A percentile compares a stretch with the other conserved stretches of the same genome.
These are phyloP conservation scores for Leccinum pellstonianum DNA, from an alignment of 768 basidiomycete genomes.

Conservation along the genomic window DNA sequence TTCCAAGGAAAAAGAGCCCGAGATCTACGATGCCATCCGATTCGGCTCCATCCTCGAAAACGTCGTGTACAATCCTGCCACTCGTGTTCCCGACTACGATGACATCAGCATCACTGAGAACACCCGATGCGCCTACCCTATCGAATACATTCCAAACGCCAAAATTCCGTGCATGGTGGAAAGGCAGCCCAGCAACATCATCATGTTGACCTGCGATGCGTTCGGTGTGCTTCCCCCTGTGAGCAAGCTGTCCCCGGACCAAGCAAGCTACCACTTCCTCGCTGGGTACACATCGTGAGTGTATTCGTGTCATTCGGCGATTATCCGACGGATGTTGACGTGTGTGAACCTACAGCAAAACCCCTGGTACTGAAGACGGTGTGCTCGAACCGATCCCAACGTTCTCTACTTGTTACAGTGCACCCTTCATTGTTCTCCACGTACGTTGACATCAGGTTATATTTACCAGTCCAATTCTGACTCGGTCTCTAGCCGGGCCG, in stretches of 20 bases:
- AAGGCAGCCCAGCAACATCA: slow-evolving; percentile 89
- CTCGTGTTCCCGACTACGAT: slow-evolving; percentile 90
- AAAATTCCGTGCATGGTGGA: slow-evolving; percentile 88
- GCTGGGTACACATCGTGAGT: slow-evolving; percentile 92
- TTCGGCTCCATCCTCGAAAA: slow-evolving; percentile 99
- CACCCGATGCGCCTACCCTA: slow-evolving; percentile 98
- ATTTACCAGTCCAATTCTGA: slow-evolving; percentile 4
- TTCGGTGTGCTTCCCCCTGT: slow-evolving; percentile 98
- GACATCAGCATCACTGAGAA: slow-evolving; percentile 98
- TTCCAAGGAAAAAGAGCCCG: slow-evolving; percentile 95
- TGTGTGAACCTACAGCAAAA: slow-evolving; percentile 60
- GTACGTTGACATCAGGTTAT: slow-evolving; percentile 38
- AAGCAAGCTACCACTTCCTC: slow-evolving; percentile 97
- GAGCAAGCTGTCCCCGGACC: slow-evolving; percentile 86
- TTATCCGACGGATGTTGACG: slow-evolving; percentile 2
- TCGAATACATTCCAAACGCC: slow-evolving; percentile 95
- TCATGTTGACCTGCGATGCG: slow-evolving; percentile 97
- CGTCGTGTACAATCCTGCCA: slow-evolving; percentile 88
- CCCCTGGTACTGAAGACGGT: slow-evolving; percentile 98
- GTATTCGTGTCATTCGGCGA: background rate
- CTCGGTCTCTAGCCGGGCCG: slow-evolving; percentile 64
- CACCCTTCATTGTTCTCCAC: slow-evolving; percentile 99
- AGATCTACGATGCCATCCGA: slow-evolving; percentile 92
- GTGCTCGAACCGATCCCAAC: slow-evolving; percentile 98
- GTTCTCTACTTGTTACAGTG: slow-evolving; percentile 98